Base-by-base conservation (phyloP, 1,284 basidiomycete species). In the Papiliotrema laurentii region DNA sequence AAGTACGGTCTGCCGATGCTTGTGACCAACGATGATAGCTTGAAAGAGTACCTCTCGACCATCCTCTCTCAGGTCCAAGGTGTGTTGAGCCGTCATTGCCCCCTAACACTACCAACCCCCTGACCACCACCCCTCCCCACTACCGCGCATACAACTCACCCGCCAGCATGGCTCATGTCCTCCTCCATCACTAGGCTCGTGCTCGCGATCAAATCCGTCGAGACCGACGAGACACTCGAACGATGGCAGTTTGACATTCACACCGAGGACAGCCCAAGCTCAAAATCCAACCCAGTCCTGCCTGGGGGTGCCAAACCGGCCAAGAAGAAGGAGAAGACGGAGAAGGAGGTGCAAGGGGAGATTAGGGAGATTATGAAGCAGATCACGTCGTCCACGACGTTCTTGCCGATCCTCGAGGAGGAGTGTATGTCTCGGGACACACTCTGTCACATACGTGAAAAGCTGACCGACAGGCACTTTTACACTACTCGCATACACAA, bases 221-320 rank as follows among this genome's bases (percentile, higher is more conserved):
- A 98, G 65, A 86, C 89, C 16, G 81, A 89, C 40, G 84, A 86
- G 53, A 88, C 93, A 1, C 80, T 97, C 43, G 96, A 99, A 73
- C 81, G 96, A 56, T 99, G 96, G 96, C 92, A 97, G 48, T 98
- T 99, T 72, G 92, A 97, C 74, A 81, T 99, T 63, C 86, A 92
- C 64, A 80, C 93, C 38, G 76, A 80, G 55, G 75, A 76, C 31
- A 49, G 42, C 18, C 50, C 21, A 10, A 25, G 36, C 36, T 27
- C 54, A 50, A 52, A 40, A 19, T 31, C 25, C 30, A 36, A 27
- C 42, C 25, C 45, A 27, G 26, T 4, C 25, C 21, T 14, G 5
- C 40, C 37, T n/a, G 43, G 35, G 3, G 48, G 31, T 24, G 45
- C 43, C 2, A 42, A 63, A 56, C 50, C n/a, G 33, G 35, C 54